These are phyloP conservation scores for Diplodia mutila DNA, from an alignment of 2,329 filamentous ascomycete genomes.

Conservation along the genomic window DNA sequence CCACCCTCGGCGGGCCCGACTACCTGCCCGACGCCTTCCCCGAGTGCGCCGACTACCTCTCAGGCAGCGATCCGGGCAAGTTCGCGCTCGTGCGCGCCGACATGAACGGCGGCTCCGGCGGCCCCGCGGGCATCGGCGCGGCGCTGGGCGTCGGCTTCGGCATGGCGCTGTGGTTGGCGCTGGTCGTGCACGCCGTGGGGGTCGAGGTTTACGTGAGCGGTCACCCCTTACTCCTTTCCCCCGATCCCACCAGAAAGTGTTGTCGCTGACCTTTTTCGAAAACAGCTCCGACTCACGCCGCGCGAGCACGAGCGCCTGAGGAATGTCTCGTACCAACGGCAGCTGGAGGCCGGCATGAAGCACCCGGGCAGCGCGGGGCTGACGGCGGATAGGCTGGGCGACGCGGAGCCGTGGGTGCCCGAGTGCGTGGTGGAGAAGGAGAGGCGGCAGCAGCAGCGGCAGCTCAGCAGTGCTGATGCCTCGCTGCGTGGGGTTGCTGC, in stretches of 20 bases:
- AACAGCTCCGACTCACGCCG: slow-evolving; percentile 55
- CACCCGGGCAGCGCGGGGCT: slow-evolving; percentile 46
- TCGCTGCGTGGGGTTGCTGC: too few relatives aligned
- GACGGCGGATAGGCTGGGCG: slow-evolving; percentile 36
- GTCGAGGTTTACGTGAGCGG: slow-evolving; percentile 41
- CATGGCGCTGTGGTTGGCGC: neutral
- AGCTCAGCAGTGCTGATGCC: neutral
- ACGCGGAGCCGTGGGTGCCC: slow-evolving; percentile 34
- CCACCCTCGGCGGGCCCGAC: neutral
- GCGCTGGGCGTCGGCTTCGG: neutral
- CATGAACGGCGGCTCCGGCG: neutral
- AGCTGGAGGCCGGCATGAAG: slow-evolving; percentile 58
- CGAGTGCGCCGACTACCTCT: slow-evolving; percentile 48
- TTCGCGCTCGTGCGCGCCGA: slow-evolving; percentile 38
- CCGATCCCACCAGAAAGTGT: too few relatives aligned
- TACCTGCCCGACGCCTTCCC: slow-evolving; percentile 34
- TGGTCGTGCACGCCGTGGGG: neutral
- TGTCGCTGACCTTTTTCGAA: neutral
- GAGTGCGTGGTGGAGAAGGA: slow-evolving; percentile 20
- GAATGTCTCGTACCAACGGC: slow-evolving; percentile 59
- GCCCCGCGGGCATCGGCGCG: neutral
- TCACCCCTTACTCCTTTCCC: too few relatives aligned
- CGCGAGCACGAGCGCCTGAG: slow-evolving; percentile 58
- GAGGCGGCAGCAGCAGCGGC: slow-evolving; percentile 1
- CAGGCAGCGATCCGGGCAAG: slow-evolving; percentile 35